Evolutionary conservation across 345 rosid genomes (phyloP), one percentile per base, ranked within the genome.

Genomic region (Iberis pinnata): DNA sequence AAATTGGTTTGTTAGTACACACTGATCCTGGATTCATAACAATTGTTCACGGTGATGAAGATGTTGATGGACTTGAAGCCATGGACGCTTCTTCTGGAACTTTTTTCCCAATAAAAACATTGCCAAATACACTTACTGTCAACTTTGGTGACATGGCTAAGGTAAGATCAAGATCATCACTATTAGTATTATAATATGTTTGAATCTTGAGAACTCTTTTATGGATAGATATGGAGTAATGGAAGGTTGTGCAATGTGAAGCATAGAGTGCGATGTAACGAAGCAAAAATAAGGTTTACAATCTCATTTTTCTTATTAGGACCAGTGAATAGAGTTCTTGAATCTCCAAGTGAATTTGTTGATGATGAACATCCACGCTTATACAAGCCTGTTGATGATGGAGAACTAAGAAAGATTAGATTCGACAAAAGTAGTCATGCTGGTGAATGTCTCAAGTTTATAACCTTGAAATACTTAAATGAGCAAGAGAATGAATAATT

Each of bases 91-190:
- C 70, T 11, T 82, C 88, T 25, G 41, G 56, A 48, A 54, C 49
- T 0, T 83, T 73, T 37, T 37, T 77, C 12, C 65, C 79, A 5
- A 75, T 77, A 9, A 71, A 75, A 32, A 88, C 93, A 0, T 47
- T 52, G 42, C 89, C 85, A 0, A 84, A 89, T 58, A 72, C 89
- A 7, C 80, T 89, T 52, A 63, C 76, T 1, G 68, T 81, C 73
- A 86, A 83, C 61, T 95, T 89, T 12, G 89, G 97, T 39, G 95
- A 86, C 60, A 43, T 73, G 16, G 89, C 93, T 22, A 32, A 61
- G 73, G 58, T 51, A 29, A 36, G 22, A 43, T n/a, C 6, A 36
- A n/a, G 6, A 47, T 26, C 37, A 25, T 36, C n/a, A 31, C 15
- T n/a, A n/a, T n/a, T n/a, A n/a, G n/a, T n/a, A n/a, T n/a, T n/a